phyloP scores from a whole-genome alignment of 768 basidiomycete genomes.

The Coprinopsis strossmayeri region DNA sequence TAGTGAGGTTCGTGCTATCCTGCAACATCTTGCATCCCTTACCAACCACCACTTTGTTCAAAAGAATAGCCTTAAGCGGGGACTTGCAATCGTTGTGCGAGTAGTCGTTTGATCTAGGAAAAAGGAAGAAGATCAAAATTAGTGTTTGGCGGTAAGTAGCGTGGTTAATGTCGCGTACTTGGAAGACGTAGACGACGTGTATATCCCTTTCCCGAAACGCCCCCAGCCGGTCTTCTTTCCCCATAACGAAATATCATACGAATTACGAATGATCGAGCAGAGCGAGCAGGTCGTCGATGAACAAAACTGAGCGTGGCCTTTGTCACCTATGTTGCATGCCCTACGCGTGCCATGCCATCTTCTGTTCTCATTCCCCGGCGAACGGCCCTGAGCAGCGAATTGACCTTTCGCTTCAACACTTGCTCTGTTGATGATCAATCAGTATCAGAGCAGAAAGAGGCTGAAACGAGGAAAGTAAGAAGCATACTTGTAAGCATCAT shows the following conservation, averaged over 20 bases:
- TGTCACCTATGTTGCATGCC: constrained; percentile 59
- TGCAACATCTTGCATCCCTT: constrained; percentile 61
- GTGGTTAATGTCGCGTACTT: too few species aligned
- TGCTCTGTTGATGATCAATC: constrained; percentile 14
- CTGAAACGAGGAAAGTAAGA: neutral
- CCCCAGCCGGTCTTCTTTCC: constrained; percentile 73
- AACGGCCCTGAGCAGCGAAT: constrained; percentile 45
- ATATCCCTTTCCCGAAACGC: constrained; percentile 66
- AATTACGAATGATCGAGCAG: constrained; percentile 58
- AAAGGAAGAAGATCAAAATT: neutral
- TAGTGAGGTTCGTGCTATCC: constrained; percentile 46
- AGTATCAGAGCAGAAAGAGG: neutral
- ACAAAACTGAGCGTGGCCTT: constrained; percentile 50
- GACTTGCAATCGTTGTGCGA: constrained; percentile 53
- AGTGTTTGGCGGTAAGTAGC: too few species aligned
- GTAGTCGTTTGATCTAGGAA: constrained; percentile 58
- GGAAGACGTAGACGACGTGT: constrained; percentile 74
- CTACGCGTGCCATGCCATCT: constrained; percentile 72
- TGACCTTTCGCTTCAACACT: constrained; percentile 55
- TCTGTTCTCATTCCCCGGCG: constrained; percentile 65
- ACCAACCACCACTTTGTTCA: constrained; percentile 71
- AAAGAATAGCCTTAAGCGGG: constrained; percentile 53
- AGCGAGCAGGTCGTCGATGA: constrained; percentile 51
- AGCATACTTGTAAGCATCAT: constrained; percentile 55
- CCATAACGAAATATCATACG: constrained; percentile 55